Conservation (phyloP, 805 yeast genomes). For the Dipodascus geniculatus region DNA sequence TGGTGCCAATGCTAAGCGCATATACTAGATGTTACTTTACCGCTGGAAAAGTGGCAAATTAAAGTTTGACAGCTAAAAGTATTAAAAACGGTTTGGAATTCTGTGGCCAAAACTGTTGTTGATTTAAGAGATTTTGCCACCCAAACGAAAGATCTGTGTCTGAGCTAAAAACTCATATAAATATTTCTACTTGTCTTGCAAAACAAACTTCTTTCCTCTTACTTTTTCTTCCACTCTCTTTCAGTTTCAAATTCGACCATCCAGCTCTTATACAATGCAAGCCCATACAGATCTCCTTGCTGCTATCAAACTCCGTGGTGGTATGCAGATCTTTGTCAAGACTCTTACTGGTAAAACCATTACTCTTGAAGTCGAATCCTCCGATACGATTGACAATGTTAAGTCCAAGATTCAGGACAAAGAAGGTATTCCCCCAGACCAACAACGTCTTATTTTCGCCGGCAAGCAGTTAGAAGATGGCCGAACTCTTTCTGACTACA, state of each 20-base stretch:
- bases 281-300: neutral
- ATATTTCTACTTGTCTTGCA: no score
- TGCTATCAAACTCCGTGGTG: neutral
- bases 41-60: neutral
- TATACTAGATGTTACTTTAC: no score
- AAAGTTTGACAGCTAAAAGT: neutral
- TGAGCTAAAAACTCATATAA: neutral
- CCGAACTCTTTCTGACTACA: slow-evolving; percentile 87
- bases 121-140: neutral
- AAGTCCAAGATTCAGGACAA: slow-evolving; percentile 92
- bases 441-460: slow-evolving; percentile 88
- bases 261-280: neutral
- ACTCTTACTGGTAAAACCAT: slow-evolving; percentile 85
- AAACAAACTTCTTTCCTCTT: neutral
- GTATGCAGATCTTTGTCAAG: slow-evolving; percentile 83
- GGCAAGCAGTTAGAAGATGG: slow-evolving; percentile 97
- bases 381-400: slow-evolving; percentile 91
- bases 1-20: neutral
- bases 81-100: neutral
- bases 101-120: neutral
- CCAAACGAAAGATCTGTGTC: neutral
- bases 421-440: slow-evolving; percentile 96
- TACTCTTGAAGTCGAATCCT: slow-evolving; percentile 82
- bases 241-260: no score
- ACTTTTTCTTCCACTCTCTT: neutral